These are phyloP conservation scores for Fraxinus cuspidata DNA, from an alignment of 257 asterid species.

Conservation along the genomic window DNA sequence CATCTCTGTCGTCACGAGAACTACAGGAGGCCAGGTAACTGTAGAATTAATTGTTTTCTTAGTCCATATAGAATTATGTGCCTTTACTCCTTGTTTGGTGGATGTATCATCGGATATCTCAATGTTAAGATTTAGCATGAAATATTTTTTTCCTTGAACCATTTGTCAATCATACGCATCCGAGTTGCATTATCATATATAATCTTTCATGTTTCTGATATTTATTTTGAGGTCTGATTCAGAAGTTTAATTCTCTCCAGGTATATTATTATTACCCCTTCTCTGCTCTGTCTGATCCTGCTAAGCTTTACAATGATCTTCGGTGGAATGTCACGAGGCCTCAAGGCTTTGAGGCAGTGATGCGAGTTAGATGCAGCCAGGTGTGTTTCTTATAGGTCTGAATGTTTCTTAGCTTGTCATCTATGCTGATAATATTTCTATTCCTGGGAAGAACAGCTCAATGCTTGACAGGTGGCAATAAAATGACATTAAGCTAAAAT, in stretches of 20 bases:
- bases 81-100: neutral
- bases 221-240: slow-evolving; percentile 25
- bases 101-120: neutral
- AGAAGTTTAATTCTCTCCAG: slow-evolving; percentile 36
- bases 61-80: slow-evolving; percentile 2
- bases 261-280: slow-evolving; percentile 92
- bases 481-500: slow-evolving; percentile 2
- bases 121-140: neutral
- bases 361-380: slow-evolving; percentile 99
- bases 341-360: slow-evolving; percentile 99
- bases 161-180: neutral
- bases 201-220: slow-evolving; percentile 7
- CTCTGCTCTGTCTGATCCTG: slow-evolving; percentile 90
- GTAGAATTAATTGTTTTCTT: slow-evolving; percentile 21
- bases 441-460: slow-evolving; percentile 18
- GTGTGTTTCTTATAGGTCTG: slow-evolving; percentile 40
- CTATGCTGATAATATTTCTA: slow-evolving; percentile 10
- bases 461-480: slow-evolving; percentile 13
- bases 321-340: slow-evolving; percentile 99
- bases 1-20: slow-evolving; percentile 85
- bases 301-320: slow-evolving; percentile 95
- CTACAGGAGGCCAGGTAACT: slow-evolving; percentile 97
- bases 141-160: neutral
- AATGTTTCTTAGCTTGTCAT: slow-evolving; percentile 20
- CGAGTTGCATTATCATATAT: slow-evolving; percentile 6